A percentile compares a stretch with the other conserved stretches of the same genome.
These are phyloP conservation scores for Kurtzmaniella quercitrusa DNA, from an alignment of 1,139 yeast genomes.

Conservation along the genomic window DNA sequence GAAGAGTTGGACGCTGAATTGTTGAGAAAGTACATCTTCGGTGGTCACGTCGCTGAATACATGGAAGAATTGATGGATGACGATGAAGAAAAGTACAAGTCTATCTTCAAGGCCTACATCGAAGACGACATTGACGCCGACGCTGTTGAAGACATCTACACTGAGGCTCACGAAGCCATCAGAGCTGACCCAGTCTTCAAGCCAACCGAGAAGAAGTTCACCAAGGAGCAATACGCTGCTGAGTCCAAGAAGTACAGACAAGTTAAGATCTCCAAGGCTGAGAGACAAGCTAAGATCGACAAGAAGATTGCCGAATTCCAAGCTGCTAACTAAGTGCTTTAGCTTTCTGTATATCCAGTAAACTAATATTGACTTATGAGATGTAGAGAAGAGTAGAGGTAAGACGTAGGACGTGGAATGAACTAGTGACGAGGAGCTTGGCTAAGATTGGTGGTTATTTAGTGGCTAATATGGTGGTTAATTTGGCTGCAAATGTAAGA, in stretches of 20 bases:
- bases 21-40: conserved; percentile 98
- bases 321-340: conserved; percentile 42
- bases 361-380: not conserved
- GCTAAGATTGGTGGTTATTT: too few species aligned
- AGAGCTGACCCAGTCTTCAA: conserved; percentile 94
- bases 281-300: conserved; percentile 85
- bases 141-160: conserved; percentile 91
- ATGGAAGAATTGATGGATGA: conserved; percentile 99
- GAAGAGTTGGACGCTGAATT: conserved; percentile 98
- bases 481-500: not conserved
- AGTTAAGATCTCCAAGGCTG: conserved; percentile 83
- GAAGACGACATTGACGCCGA: conserved; percentile 98
- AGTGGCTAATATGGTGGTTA: too few species aligned
- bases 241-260: conserved; percentile 90
- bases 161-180: conserved; percentile 91
- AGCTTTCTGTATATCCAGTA: conserved; percentile 1
- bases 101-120: conserved; percentile 93
- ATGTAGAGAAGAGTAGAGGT: not conserved
- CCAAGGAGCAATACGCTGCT: conserved; percentile 98
- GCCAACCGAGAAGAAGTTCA: conserved; percentile 88
- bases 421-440: too few species aligned
- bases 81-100: conserved; percentile 99
- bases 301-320: conserved; percentile 88
- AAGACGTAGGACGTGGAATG: too few species aligned
- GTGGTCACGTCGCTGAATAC: conserved; percentile 99